A percentile compares a stretch with the other conserved stretches of the same genome.
phyloP scores from a whole-genome alignment of 2,329 filamentous ascomycete species.

The Lomentospora prolificans region DNA sequence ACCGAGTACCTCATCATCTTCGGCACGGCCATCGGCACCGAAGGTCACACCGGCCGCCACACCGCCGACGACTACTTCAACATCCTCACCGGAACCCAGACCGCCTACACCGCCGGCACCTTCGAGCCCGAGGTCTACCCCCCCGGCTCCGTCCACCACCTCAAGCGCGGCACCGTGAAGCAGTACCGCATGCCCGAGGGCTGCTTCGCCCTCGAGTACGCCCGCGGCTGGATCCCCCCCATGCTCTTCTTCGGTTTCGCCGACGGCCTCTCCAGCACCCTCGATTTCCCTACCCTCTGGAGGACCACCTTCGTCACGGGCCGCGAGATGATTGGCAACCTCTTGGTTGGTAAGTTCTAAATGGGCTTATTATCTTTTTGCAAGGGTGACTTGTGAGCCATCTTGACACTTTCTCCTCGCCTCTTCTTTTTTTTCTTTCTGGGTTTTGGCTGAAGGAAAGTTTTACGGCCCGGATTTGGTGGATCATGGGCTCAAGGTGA shows the following conservation, averaged over 20 bases:
- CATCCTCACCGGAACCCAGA: conserved; percentile 71
- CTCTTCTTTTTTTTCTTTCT: background rate
- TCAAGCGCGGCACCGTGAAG: conserved; percentile 61
- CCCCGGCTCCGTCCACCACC: conserved; percentile 60
- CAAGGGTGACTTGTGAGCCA: background rate
- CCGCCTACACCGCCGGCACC: conserved; percentile 60
- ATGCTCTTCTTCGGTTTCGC: conserved; percentile 89
- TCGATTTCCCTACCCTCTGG: conserved; percentile 81
- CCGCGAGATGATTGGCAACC: conserved; percentile 64
- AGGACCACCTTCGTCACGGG: conserved; percentile 65
- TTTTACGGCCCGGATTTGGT: background rate
- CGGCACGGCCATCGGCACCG: conserved; percentile 72
- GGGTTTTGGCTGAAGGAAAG: background rate
- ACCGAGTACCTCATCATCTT: conserved; percentile 90
- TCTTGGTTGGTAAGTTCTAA: conserved; percentile 63
- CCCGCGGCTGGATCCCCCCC: conserved; percentile 80
- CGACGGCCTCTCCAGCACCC: conserved; percentile 67
- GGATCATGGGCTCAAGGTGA: too few relatives aligned
- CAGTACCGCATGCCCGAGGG: conserved; percentile 72
- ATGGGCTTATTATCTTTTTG: background rate
- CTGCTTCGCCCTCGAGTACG: conserved; percentile 78
- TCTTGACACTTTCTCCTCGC: background rate
- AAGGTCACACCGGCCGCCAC: conserved; percentile 81
- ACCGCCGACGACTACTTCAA: conserved; percentile 93
- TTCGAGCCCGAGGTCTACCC: conserved; percentile 63